Evolutionary conservation across 345 rosid genomes (phyloP).

Genomic region (Euclidium syriacum): DNA sequence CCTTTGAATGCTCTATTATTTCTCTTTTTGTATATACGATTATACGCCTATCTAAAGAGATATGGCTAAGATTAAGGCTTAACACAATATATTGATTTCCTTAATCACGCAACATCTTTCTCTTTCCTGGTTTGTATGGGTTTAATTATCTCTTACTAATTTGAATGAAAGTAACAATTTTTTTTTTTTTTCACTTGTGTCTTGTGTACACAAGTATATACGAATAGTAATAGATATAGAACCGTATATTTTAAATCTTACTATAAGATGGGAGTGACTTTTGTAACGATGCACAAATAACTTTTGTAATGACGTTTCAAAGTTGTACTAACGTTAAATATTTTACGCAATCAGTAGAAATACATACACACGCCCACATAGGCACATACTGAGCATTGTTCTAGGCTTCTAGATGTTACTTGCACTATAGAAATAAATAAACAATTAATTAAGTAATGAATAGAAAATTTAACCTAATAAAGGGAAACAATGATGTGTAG

Average conservation of each 20-base stretch:
- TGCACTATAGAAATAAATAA: not conserved
- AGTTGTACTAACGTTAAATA: not conserved
- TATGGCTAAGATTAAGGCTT: slow-evolving; percentile 16
- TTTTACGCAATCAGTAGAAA: not conserved
- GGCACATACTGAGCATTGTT: not conserved
- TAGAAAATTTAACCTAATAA: not conserved
- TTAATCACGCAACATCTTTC: not conserved
- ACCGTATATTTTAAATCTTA: not conserved
- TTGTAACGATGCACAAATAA: not conserved
- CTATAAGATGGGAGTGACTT: not conserved
- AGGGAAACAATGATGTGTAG: slow-evolving; percentile 18
- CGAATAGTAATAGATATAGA: not conserved
- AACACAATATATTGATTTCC: slow-evolving; percentile 11
- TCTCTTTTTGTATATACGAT: not conserved
- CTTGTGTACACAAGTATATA: not conserved
- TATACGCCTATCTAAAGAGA: not conserved
- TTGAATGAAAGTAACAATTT: not conserved
- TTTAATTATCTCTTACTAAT: not conserved
- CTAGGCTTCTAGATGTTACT: slow-evolving; percentile 18
- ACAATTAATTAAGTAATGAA: not conserved
- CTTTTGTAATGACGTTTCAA: not conserved
- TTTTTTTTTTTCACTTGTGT: not conserved
- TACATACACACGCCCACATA: slow-evolving; percentile 10
- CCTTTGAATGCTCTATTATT: not conserved
- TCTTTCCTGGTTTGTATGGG: not conserved